Evolutionary conservation across 306 rosid species (phyloP).

Genomic region (Medicago truncatula): MtrunA17r5.0-ANR NC_053048.1:1626501-1627000

Average conservation of each 20-base stretch:
- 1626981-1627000: constrained; percentile 49
- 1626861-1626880: constrained; percentile 44
- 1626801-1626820: constrained; percentile 53
- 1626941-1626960: constrained; percentile 46
- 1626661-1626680: constrained; percentile 59
- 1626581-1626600: no score
- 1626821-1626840: constrained; percentile 8
- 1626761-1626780: constrained; percentile 46
- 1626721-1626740: constrained; percentile 62
- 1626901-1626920: constrained; percentile 43
- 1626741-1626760: constrained; percentile 56
- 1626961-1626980: constrained; percentile 41
- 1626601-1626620: no score
- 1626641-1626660: constrained; percentile 51
- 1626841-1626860: constrained; percentile 42
- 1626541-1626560: constrained; percentile 28
- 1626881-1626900: constrained; percentile 51
- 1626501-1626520: constrained; percentile 27
- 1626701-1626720: constrained; percentile 66
- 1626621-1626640: no score
- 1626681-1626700: constrained; percentile 60
- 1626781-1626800: constrained; percentile 44
- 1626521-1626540: constrained; percentile 36
- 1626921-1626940: constrained; percentile 49
- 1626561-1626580: constrained; percentile 49